Base-by-base conservation (phyloP, 768 basidiomycete genomes). In the Leccinum truebloodii region DNA sequence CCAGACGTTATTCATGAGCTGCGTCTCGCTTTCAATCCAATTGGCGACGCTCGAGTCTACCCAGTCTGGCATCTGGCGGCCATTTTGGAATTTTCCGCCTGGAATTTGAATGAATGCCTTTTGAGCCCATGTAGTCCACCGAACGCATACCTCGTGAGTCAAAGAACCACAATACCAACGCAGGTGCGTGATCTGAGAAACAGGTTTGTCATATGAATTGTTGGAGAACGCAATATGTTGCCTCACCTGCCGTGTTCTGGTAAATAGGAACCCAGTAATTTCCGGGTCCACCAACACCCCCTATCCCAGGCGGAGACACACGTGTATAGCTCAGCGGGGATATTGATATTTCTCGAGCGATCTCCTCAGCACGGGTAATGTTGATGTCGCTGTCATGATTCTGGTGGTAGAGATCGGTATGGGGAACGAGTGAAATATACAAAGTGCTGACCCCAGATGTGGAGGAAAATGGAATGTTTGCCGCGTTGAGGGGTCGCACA, bases 201-300 rank as follows among this genome's bases (percentile, higher is more conserved):
- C 18, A 34, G 2, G 4, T 2, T 1, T 1, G 18, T 6, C 2
- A 34, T 20, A n/a, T 26, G n/a, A 26, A 48, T 8, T 12, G 16
- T 3, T 35, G n/a, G 12, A 34, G 6, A 14, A 34, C 9, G 32
- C 20, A 3, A 1, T 3, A 8, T 53, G 4, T 28, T 30, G 6
- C 56, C 60, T 28, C 20, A 80, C 82, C 81, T 28, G 66, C 61
- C 8, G 34, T 49, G 24, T 65, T 70, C 44, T 69, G 69, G 63
- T 81, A 84, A 14, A 91, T 83, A 3, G 90, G 89, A 37, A 92
- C 86, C 90, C 89, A 90, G 65, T 90, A 90, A 62, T 86, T 90
- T 32, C 85, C 87, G 2, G 84, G 83, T 8, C 89, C 88, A 28
- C 80, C 81, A 26, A 70, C 67, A 0, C 88, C 88, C 8, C 89